Evolutionary conservation across 164 flowering plant genomes (phyloP).

Genomic region (Aristolochia fimbriata): DNA sequence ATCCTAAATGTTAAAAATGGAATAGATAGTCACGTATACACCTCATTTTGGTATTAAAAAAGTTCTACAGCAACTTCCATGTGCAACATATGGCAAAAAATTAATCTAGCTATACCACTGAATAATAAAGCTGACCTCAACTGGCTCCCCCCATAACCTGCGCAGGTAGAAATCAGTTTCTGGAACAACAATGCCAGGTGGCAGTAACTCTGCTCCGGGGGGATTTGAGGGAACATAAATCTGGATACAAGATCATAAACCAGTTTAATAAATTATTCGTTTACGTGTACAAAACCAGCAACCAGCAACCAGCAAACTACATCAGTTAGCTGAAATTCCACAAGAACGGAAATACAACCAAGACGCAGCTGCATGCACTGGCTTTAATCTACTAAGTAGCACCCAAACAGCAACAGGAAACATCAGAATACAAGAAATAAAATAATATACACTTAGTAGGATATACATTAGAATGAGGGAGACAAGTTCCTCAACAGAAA

Average conservation of each 20-base stretch:
- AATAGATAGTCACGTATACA: no score
- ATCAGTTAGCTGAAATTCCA: background rate
- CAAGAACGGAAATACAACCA: background rate
- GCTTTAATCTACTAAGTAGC: background rate
- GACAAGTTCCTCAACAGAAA: no score
- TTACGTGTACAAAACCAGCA: no score
- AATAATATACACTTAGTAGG: no score
- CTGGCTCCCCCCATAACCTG: constrained; percentile 94
- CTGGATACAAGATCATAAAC: constrained; percentile 24
- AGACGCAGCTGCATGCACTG: background rate
- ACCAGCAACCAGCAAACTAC: background rate
- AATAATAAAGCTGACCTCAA: constrained; percentile 36
- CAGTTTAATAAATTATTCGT: background rate
- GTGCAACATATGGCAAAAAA: background rate
- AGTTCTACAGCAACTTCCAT: background rate
- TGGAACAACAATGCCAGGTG: constrained; percentile 75
- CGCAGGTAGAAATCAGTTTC: constrained; percentile 72
- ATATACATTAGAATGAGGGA: background rate
- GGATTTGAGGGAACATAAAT: constrained; percentile 77
- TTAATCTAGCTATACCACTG: no score
- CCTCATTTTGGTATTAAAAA: background rate
- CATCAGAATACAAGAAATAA: background rate
- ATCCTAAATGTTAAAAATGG: constrained; percentile 48
- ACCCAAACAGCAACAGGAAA: background rate
- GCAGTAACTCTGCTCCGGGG: constrained; percentile 75